These are phyloP conservation scores for Candida xiaguanensis DNA, from an alignment of 805 yeast species.

Conservation along the genomic window DNA sequence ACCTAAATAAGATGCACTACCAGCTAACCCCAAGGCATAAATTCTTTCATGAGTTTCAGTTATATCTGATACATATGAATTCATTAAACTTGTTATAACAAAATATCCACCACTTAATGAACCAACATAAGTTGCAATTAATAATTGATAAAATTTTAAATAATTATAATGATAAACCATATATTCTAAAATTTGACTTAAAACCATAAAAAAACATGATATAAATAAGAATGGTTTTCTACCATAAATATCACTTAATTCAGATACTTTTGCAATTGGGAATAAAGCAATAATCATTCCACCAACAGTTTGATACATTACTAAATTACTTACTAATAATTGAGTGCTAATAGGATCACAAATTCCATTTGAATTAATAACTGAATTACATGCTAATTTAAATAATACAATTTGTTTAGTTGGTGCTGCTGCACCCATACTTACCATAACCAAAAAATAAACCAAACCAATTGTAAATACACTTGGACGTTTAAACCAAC, in stretches of 20 bases:
- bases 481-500: conserved; percentile 54
- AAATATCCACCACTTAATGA: conserved; percentile 53
- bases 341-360: conserved; percentile 32
- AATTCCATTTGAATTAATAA: conserved; percentile 11
- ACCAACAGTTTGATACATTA: conserved; percentile 37
- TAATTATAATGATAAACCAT: conserved; percentile 15
- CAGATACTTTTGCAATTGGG: conserved; percentile 45
- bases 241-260: conserved; percentile 31
- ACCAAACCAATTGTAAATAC: conserved; percentile 40
- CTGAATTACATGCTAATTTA: conserved; percentile 24
- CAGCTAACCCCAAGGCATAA: conserved; percentile 48
- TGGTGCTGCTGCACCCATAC: conserved; percentile 17
- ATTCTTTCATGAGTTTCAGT: conserved; percentile 54
- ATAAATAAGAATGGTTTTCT: conserved; percentile 22
- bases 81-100: conserved; percentile 48
- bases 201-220: neutral
- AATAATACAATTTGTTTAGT: conserved; percentile 21
- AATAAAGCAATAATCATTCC: conserved; percentile 43
- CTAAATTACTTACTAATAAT: conserved; percentile 40
- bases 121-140: conserved; percentile 35
- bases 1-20: conserved; percentile 54
- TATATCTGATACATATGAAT: conserved; percentile 70
- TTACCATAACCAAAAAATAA: conserved; percentile 35
- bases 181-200: conserved; percentile 6
- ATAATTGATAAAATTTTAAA: conserved; percentile 33